phyloP scores from a whole-genome alignment of 805 yeast genomes.

The Zygosaccharomyces bailii region DNA sequence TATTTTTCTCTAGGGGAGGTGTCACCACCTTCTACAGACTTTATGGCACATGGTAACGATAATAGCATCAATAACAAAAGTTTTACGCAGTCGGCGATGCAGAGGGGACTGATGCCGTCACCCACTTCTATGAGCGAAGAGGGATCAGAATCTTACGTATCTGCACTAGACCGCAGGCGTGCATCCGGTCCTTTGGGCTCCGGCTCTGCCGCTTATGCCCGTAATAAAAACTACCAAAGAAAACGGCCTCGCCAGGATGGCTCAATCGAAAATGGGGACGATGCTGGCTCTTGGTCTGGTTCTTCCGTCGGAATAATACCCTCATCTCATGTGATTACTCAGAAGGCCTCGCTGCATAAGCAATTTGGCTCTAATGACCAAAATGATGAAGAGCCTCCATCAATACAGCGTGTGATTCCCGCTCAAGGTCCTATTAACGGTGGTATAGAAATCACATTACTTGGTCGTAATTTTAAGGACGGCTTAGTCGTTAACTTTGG shows the following conservation, averaged over 20 bases:
- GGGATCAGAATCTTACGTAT: slow-evolving; percentile 45
- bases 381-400: slow-evolving; percentile 39
- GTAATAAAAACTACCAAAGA: slow-evolving; percentile 20
- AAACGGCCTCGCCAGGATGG: slow-evolving; percentile 19
- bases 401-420: slow-evolving; percentile 85
- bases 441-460: slow-evolving; percentile 88
- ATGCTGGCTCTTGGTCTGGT: slow-evolving; percentile 17
- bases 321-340: not conserved
- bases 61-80: slow-evolving; percentile 8
- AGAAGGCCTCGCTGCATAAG: not conserved
- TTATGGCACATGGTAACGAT: slow-evolving; percentile 16
- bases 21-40: slow-evolving; percentile 10
- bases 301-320: slow-evolving; percentile 10
- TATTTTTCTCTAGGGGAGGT: slow-evolving; percentile 14
- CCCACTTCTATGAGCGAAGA: slow-evolving; percentile 63
- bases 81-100: slow-evolving; percentile 5
- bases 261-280: slow-evolving; percentile 12
- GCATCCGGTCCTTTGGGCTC: slow-evolving; percentile 11
- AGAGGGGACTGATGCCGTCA: slow-evolving; percentile 42
- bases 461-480: slow-evolving; percentile 82
- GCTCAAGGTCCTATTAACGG: slow-evolving; percentile 95
- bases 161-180: slow-evolving; percentile 12
- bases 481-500: slow-evolving; percentile 88
- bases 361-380: not conserved
- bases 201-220: slow-evolving; percentile 18